Evolutionary conservation across 139 green algal genomes (phyloP), one percentile per base, ranked within the genome.

Genomic region (Chlamydomonas applanata): DNA sequence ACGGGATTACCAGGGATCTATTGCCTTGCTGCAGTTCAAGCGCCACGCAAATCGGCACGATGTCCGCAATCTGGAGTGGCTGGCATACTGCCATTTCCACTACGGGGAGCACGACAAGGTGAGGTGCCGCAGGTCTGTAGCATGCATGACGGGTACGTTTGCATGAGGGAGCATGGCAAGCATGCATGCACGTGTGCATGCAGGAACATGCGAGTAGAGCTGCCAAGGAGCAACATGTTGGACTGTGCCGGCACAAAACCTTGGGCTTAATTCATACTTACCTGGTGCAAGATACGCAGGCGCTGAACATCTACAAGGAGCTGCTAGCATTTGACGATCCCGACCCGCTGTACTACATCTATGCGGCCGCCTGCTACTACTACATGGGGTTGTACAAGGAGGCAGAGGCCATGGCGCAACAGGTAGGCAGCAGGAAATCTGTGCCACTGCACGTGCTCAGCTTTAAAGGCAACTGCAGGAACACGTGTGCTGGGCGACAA

Each of bases 21-120:
- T 91, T 53, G 80, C 91, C 1, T 68, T 94, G 33, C 79, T 96
- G 0, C 79, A 88, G 29, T 93, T 93, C 49, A 82, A 90, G 72
- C 73, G 75, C 0, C 79, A 89, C 34, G 65, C 71, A 14, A 82
- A 77, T n/a, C 46, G 59, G 5, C 65, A 79, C 24, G 85, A 94
- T 57, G 52, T 77, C 22, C 83, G 85, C 62, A 84, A 79, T 22
- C 29, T 88, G 9, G 86, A 93, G 44, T 95, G 90, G 89, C 83
- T 93, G 22, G 91, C 89, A 22, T 96, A 95, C 49, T 83, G 75
- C 59, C 86, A 94, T 34, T 94, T 93, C 67, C 91, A 96, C 59
- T 85, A 82, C 76, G 89, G 90, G 1, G 87, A 93, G 65, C 90
- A 95, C 77, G 89, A 88, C 70, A 93, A 93, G 82, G 90, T 90